Conservation (phyloP, 176 grass and related monocot genomes). For the Poa annua region DNA sequence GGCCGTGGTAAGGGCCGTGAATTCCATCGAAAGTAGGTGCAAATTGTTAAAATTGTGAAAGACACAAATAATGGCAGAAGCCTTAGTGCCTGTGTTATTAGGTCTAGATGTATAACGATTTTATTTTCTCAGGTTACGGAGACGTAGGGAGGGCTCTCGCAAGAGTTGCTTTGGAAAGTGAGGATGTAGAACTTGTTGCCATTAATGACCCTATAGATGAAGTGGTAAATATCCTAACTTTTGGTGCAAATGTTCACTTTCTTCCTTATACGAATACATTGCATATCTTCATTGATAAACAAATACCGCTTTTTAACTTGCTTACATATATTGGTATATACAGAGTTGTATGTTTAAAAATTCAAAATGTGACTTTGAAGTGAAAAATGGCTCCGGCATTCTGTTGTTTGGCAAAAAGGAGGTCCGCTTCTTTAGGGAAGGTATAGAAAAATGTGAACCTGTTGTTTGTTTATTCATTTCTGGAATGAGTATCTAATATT, state of each 20-base stretch:
- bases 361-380: slow-evolving; percentile 6
- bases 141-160: not conserved
- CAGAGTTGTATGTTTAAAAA: slow-evolving; percentile 29
- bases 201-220: not conserved
- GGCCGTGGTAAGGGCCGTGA: too few relatives aligned
- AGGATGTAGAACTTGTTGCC: not conserved
- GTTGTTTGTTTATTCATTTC: not conserved
- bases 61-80: too few relatives aligned
- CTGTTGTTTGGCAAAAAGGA: not conserved
- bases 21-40: too few relatives aligned
- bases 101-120: not conserved
- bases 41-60: too few relatives aligned
- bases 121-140: slow-evolving; percentile 3
- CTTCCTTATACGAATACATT: slow-evolving; percentile 6
- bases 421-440: not conserved
- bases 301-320: not conserved
- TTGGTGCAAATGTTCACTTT: not conserved
- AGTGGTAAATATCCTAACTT: slow-evolving; percentile 9
- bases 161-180: slow-evolving; percentile 4
- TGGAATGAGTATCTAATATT: not conserved
- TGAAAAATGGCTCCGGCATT: not conserved
- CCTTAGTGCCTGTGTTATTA: too few relatives aligned
- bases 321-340: slow-evolving; percentile 14
- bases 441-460: not conserved
- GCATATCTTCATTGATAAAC: not conserved